These are phyloP conservation scores for Dendryphion nanum DNA, from an alignment of 2,329 filamentous ascomycete species.

Conservation along the genomic window DNA sequence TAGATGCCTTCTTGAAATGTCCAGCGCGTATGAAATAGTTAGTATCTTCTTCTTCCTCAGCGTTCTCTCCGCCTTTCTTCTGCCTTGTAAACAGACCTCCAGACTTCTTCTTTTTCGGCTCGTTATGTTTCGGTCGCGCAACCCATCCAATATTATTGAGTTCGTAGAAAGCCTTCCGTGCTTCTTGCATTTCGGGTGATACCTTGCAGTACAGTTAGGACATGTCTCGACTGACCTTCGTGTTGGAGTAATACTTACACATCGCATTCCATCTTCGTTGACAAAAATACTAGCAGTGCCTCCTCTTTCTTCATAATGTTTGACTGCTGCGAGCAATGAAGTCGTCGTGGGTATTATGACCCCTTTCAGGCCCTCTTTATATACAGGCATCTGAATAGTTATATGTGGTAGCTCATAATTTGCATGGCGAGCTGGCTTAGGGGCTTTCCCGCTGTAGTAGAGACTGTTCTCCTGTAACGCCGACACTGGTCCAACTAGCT, in stretches of 20 bases:
- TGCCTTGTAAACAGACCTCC: conserved; percentile 25
- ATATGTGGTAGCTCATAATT: conserved; percentile 61
- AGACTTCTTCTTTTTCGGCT: conserved; percentile 39
- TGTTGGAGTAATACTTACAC: too few species aligned
- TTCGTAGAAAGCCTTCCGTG: conserved; percentile 47
- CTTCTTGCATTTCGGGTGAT: conserved; percentile 42
- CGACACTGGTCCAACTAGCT: conserved; percentile 49
- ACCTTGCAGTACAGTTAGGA: too few species aligned
- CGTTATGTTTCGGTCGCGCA: conserved; percentile 42
- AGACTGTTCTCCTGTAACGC: conserved; percentile 21
- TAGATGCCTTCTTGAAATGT: conserved; percentile 53
- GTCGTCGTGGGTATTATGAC: conserved; percentile 77
- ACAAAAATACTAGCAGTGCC: conserved; percentile 65
- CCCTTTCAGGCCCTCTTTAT: conserved; percentile 73
- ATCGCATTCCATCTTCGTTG: conserved; percentile 66
- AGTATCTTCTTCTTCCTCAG: conserved; percentile 48
- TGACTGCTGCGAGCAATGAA: conserved; percentile 66
- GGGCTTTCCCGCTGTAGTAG: conserved; percentile 20
- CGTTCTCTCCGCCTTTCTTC: conserved; percentile 8
- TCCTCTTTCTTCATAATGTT: conserved; percentile 51
- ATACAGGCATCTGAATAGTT: conserved; percentile 77
- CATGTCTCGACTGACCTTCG: too few species aligned
- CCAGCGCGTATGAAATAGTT: conserved; percentile 22
- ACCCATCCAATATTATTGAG: conserved; percentile 50
- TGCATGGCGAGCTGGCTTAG: conserved; percentile 14